Base-by-base conservation (phyloP, 495 filamentous ascomycete genomes). In the Hypoxylon cercidicola region DNA sequence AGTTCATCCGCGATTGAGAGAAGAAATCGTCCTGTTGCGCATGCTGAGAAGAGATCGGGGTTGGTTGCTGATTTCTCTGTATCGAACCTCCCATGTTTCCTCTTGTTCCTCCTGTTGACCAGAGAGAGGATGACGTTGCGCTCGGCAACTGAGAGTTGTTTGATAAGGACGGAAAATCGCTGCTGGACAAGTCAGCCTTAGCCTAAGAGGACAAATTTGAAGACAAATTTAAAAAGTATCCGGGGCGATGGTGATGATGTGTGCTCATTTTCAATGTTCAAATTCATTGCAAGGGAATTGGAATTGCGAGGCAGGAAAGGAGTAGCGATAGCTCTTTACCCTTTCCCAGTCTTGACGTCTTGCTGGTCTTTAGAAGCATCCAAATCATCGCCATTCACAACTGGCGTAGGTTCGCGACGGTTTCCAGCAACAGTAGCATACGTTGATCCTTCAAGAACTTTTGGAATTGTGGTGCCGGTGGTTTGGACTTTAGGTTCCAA, bases 151-250 rank as follows among this genome's bases (percentile, higher is more conserved):
- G 85, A 21, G 87, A 75, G 39, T 79, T 82, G 63, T 88, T 89
- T 54, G 90, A 93, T 67, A 96, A 75, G 0, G 90, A 91, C 39
- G 92, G 92, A 64, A 96, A 96, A 72, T 96, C 92, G 48, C 92
- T 96, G 60, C 67, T 39, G 52, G 59, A 71, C 11, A 68, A 64
- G 19, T 70, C 25, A 74, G 68, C 25, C 37, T 50, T n/a, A 16
- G 32, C 16, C 20, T 51, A 47, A 11, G 25, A 40, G 62, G 64
- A 32, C 68, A 9, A 16, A 4, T 47, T 56, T 13, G 34, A 41
- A 41, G 16, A 13, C 5, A 16, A 6, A 16, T 12, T 16, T 16
- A 16, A n/a, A 13, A 39, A 13, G 12, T 5, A 39, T 39, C n/a
- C 3, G 3, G n/a, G 12, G 35, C 10, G 30, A 39, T 3, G 35